phyloP scores from a whole-genome alignment of 208 protist genomes.

The Wallacemonas sp. region DNA sequence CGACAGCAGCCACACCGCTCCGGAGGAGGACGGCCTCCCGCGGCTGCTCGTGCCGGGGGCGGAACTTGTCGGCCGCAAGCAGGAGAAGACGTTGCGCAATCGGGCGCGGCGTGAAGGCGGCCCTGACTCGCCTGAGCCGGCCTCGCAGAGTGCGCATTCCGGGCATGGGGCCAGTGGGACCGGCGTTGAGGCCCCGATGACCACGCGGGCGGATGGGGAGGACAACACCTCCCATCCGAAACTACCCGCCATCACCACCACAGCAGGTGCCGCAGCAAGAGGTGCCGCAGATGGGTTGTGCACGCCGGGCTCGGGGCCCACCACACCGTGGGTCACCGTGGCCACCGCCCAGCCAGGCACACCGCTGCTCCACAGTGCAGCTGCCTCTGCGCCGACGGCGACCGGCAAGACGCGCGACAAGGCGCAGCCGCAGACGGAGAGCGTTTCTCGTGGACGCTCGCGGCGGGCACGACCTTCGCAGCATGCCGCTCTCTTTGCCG shows the following conservation, averaged over 20 bases:
- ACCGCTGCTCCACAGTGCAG: conserved; percentile 10
- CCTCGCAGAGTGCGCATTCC: no score
- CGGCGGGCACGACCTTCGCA: not conserved
- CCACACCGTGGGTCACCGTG: not conserved
- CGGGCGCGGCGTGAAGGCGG: not conserved
- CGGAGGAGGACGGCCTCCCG: not conserved
- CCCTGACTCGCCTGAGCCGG: no score
- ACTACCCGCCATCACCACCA: no score
- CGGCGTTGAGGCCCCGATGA: no score
- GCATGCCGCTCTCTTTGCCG: conserved; percentile 7
- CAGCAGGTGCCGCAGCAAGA: no score
- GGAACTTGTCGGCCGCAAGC: conserved; percentile 7
- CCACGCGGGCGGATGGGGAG: no score
- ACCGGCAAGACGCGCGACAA: not conserved
- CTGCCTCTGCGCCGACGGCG: conserved; percentile 6
- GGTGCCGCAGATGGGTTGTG: no score
- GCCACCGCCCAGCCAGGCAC: not conserved
- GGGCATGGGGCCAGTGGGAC: no score
- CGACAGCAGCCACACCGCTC: no score
- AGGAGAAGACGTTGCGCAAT: conserved; percentile 1
- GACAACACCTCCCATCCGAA: no score
- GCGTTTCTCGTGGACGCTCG: not conserved
- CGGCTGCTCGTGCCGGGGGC: conserved; percentile 5
- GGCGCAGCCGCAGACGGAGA: not conserved
- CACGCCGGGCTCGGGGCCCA: not conserved